A percentile compares a stretch with the other conserved stretches of the same genome.
phyloP scores from a whole-genome alignment of 257 asterid species.

The Solanum boliviense region DNA sequence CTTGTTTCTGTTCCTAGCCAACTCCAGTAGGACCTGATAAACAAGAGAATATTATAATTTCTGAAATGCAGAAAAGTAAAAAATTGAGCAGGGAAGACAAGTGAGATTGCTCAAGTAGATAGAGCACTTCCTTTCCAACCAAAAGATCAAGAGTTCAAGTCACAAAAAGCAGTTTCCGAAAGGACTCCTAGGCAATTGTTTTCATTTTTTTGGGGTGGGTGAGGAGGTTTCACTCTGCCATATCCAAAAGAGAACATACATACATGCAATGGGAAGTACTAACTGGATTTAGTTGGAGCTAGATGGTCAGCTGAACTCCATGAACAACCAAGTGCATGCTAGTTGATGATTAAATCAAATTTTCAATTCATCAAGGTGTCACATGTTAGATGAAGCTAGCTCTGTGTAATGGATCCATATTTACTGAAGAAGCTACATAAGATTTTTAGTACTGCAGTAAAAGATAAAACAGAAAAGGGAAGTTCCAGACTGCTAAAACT shows the following conservation, averaged over 20 bases:
- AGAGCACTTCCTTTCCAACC: background rate
- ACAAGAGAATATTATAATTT: background rate
- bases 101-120: background rate
- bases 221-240: background rate
- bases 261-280: background rate
- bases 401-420: background rate
- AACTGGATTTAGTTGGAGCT: background rate
- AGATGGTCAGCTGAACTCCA: background rate
- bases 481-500: background rate
- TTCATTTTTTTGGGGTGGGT: background rate
- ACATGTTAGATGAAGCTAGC: background rate
- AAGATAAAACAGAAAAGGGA: background rate
- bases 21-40: slow-evolving; percentile 62
- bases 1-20: slow-evolving; percentile 80
- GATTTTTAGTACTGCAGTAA: background rate
- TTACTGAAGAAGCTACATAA: background rate
- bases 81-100: background rate
- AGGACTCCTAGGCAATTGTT: background rate
- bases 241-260: background rate
- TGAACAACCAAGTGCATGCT: background rate
- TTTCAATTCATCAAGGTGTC: background rate
- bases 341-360: background rate
- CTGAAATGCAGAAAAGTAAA: background rate
- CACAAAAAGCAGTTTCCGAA: background rate
- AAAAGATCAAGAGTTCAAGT: background rate